These are phyloP conservation scores for Arachis stenosperma DNA, from an alignment of 306 rosid genomes.

Conservation along the genomic window DNA sequence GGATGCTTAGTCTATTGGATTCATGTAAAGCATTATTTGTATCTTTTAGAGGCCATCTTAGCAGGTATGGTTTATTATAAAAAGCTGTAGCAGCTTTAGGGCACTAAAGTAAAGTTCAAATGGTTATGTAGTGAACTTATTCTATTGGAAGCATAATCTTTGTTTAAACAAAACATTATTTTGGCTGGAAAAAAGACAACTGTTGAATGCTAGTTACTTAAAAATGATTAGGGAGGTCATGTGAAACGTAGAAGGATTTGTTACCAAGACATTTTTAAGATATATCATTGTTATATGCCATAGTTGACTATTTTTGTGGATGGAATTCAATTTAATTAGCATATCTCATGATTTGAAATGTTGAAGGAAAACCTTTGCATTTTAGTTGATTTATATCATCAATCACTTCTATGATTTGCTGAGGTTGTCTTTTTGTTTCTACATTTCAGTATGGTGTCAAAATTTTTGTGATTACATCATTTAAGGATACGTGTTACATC, in stretches of 20 bases:
- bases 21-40: conserved; percentile 17
- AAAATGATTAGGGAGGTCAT: background rate
- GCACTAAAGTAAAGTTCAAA: conserved; percentile 1
- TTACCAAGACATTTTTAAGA: background rate
- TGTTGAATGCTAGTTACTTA: conserved; percentile 1
- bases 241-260: conserved; percentile 4
- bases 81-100: background rate
- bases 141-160: conserved; percentile 15
- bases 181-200: conserved; percentile 10
- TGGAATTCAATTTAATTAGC: background rate
- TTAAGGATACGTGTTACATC: conserved; percentile 86
- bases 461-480: conserved; percentile 89
- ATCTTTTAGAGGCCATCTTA: conserved; percentile 27
- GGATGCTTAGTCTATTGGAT: conserved; percentile 22
- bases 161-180: conserved; percentile 1
- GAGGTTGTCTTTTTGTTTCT: conserved; percentile 23
- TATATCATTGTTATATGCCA: background rate
- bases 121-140: background rate
- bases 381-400: conserved; percentile 3
- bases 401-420: conserved; percentile 39
- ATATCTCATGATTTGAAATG: conserved; percentile 8
- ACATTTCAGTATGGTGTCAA: conserved; percentile 90
- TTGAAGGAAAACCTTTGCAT: conserved; percentile 19
- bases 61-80: background rate
- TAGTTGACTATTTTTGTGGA: conserved; percentile 14